Percentiles rank a stretch among this genome's conserved stretches.
Conservation (phyloP, 495 filamentous ascomycete genomes). For the Podospora pseudoanserina region DNA sequence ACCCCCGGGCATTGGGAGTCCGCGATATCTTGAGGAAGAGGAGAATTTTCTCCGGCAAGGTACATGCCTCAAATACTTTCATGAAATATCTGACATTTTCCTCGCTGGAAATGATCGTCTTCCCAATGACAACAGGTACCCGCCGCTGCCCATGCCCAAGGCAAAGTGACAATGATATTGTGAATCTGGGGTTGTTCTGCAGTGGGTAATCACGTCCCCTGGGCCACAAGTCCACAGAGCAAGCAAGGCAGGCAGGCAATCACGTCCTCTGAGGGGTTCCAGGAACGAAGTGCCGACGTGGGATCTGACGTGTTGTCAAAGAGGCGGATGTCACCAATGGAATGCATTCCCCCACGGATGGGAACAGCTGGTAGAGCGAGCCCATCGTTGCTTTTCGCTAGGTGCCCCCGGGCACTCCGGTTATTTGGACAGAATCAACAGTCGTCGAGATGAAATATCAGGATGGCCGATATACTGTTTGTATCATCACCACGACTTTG, state of each 20-base stretch:
- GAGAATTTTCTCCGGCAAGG: no score
- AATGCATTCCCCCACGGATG: neutral
- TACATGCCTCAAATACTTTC: no score
- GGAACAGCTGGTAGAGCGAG: neutral
- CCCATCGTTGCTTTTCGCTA: neutral
- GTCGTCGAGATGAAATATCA: neutral
- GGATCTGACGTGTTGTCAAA: constrained; percentile 3
- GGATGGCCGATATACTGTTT: no score
- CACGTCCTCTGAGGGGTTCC: neutral
- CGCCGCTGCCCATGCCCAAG: neutral
- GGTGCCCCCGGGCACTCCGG: neutral
- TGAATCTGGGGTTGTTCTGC: neutral
- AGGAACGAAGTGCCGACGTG: constrained; percentile 4
- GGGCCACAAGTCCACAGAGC: neutral
- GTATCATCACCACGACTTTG: neutral
- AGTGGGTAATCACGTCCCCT: neutral
- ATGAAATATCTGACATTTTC: neutral
- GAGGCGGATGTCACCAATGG: neutral
- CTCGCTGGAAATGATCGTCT: neutral
- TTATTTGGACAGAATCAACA: neutral
- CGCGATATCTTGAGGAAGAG: no score
- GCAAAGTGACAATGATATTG: neutral
- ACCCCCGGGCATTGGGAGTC: neutral
- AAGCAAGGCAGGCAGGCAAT: neutral
- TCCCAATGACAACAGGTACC: neutral